Base-by-base conservation (phyloP, 371 early-diverging fungal genomes). In the Mortierella sp. region DNA sequence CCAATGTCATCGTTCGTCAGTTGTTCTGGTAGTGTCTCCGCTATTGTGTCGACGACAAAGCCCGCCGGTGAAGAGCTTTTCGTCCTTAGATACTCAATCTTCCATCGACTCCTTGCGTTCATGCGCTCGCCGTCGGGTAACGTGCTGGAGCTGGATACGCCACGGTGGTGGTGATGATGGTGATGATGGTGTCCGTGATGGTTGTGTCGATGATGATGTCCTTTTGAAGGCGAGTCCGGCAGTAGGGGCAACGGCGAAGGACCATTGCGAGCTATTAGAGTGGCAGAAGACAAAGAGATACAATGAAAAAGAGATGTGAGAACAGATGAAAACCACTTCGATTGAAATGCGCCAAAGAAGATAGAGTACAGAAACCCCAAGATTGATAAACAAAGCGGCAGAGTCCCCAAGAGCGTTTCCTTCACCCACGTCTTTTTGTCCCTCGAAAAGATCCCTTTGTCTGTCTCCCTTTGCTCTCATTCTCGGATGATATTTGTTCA, bases 51-150 rank as follows among this genome's bases (percentile, higher is more conserved):
- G 40, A 70, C 68, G 19, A 69, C 53, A 2, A 76, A 75, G 26
- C 66, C 76, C n/a, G 77, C 73, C 9, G 81, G 81, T 41, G 81
- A 80, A 10, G 76, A 53, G 64, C 75, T 82, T 11, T 52, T 74
- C 9, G 66, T 64, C 40, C 75, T 64, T 24, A 77, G 74, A 68
- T 82, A 82, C 44, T 82, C 77, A n/a, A 55, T 71, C 53, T 82
- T 82, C 83, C 83, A 82, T 13, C 83, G 83, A 58, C 78, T 78
- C 70, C 75, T 82, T 14, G 71, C 74, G 47, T 82, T 77, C 66
- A 74, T 68, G 26, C n/a, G 66, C 29, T 45, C 70, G 16, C 61
- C 37, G 8, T 58, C 61, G 8, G 37, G 61, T 58, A 58, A 22
- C 29, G 70, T 29, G 8, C 40, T 10, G 40, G 55, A 8, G 16